Evolutionary conservation across 2,329 filamentous ascomycete genomes (phyloP), one percentile per base, ranked within the genome.

Genomic region (Dothideomycetidae sp.): DNA sequence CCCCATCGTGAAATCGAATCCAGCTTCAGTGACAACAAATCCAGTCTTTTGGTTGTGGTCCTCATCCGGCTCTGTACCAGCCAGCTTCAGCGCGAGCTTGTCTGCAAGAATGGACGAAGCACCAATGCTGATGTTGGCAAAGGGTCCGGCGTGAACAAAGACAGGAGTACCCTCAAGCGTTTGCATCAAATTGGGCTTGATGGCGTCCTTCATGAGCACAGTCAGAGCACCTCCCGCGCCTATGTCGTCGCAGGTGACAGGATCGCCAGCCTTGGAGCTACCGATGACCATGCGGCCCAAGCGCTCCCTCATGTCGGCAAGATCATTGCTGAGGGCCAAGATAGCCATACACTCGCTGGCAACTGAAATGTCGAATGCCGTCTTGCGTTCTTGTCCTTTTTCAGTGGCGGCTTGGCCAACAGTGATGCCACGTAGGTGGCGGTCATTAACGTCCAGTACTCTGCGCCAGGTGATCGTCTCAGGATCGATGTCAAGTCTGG

Each of bases 1-100:
- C 46, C 90, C 90, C 90, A 98, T 98, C 52, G 90, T 96, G 64
- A 98, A 98, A 62, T 98, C 90, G 59, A 98, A 98, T 7, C 90
- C 90, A 37, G 90, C 88, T 61, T 98, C 90, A 2, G 90, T 98
- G 26, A 98, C 78, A 14, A 94, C 88, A 51, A 90, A 96, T 7
- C 90, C 90, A 18, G 81, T 74, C 68, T 90, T 88, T 49, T 77
- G 67, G 35, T 75, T 67, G 53, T 86, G 73, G 50, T 92, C 74
- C 64, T 96, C 90, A 47, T 93, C 88, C 4, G 77, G 71, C 61
- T 98, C 90, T 2, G 88, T 94, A 53, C 90, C 90, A 3, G 85
- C 81, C 46, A 98, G 78, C 70, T 98, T 98, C 46, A 98, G 68
- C 1, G 90, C 90, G 57, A 98, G 75, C 63, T 86, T 92, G 58